phyloP scores from a whole-genome alignment of 306 rosid species.

The Leucaena leucocephala region DNA sequence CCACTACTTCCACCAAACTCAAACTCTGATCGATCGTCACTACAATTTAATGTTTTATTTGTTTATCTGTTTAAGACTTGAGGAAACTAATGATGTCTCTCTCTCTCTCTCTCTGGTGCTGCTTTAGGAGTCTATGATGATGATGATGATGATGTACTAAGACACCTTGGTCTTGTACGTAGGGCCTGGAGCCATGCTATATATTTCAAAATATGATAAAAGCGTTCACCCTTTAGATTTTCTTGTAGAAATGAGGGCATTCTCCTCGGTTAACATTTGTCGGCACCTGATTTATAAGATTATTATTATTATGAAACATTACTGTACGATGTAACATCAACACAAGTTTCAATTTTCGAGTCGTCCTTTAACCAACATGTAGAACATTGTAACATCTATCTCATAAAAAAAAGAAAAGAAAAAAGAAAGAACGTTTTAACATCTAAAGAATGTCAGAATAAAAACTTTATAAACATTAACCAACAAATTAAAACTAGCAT shows the following conservation, averaged over 20 bases:
- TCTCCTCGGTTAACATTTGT: background rate
- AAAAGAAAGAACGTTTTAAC: background rate
- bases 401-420: no score
- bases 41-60: background rate
- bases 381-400: no score
- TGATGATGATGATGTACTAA: background rate
- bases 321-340: background rate
- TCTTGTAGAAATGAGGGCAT: background rate
- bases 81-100: background rate
- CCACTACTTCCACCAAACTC: slow-evolving; percentile 58
- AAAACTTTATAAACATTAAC: background rate
- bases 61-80: background rate
- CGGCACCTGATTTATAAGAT: background rate
- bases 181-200: background rate
- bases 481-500: background rate
- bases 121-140: background rate
- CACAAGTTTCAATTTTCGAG: background rate
- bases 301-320: background rate
- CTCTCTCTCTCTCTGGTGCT: background rate
- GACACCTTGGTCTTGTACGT: background rate
- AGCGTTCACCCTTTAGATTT: background rate
- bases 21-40: background rate
- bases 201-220: background rate
- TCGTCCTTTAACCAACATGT: background rate
- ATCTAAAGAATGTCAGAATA: background rate